Conservation (phyloP, 305 asterid species). For the Coffea humblotiana region DNA sequence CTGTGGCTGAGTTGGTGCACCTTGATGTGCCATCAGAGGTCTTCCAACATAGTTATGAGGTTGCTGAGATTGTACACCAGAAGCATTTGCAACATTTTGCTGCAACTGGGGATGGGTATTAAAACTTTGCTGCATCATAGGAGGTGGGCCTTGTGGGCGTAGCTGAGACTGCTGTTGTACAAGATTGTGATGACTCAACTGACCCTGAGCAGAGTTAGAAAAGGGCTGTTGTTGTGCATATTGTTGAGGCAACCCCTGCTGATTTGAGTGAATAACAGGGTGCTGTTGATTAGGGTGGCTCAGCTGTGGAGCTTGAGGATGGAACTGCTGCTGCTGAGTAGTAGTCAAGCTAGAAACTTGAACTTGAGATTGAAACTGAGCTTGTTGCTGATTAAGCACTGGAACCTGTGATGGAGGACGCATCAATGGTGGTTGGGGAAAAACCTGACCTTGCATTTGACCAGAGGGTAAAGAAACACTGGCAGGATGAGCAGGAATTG, state of each 20-base stretch:
- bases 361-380: constrained; percentile 48
- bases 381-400: constrained; percentile 47
- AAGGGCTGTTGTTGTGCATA: constrained; percentile 58
- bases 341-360: constrained; percentile 41
- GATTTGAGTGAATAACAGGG: constrained; percentile 52
- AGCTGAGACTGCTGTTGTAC: constrained; percentile 46
- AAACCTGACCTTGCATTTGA: constrained; percentile 54
- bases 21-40: constrained; percentile 54
- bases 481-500: constrained; percentile 36
- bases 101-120: constrained; percentile 31
- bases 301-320: constrained; percentile 51
- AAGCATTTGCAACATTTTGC: constrained; percentile 34
- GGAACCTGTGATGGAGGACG: constrained; percentile 52
- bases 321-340: constrained; percentile 55
- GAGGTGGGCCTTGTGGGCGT: constrained; percentile 50
- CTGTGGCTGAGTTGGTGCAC: constrained; percentile 40
- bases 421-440: constrained; percentile 53
- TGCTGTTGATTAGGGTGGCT: constrained; percentile 49
- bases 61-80: constrained; percentile 55
- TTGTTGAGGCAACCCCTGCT: constrained; percentile 54
- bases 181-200: constrained; percentile 50
- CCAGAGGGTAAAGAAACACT: constrained; percentile 49
- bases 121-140: constrained; percentile 28
- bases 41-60: constrained; percentile 46
- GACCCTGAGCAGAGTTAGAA: constrained; percentile 47